A percentile compares a stretch with the other conserved stretches of the same genome.
These are phyloP conservation scores for Tolypocladium amazonense DNA, from an alignment of 2,329 filamentous ascomycete species.

Conservation along the genomic window DNA sequence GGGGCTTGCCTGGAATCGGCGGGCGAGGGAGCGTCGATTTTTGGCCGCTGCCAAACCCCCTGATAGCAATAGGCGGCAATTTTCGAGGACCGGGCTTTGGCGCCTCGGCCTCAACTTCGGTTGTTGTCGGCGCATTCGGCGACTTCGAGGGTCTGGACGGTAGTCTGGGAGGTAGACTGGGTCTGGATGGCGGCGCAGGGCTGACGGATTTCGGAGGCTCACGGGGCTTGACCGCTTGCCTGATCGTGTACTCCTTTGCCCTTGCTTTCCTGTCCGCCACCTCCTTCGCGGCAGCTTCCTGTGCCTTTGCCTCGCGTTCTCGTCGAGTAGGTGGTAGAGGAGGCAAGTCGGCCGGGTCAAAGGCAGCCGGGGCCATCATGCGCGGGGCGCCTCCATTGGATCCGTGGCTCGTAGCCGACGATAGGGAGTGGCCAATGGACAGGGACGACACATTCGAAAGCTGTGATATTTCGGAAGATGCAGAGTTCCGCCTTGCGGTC, in stretches of 20 bases:
- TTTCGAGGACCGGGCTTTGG: slow-evolving; percentile 3
- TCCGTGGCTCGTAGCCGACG: slow-evolving; percentile 36
- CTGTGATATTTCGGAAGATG: slow-evolving; percentile 46
- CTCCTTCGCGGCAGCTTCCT: slow-evolving; percentile 12
- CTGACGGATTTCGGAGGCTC: slow-evolving; percentile 14
- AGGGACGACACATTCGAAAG: slow-evolving; percentile 42
- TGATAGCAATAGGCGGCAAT: slow-evolving; percentile 6
- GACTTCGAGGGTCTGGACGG: slow-evolving; percentile 36
- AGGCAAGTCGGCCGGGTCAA: slow-evolving; percentile 46
- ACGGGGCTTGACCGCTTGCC: slow-evolving; percentile 2
- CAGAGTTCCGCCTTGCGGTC: slow-evolving; percentile 39
- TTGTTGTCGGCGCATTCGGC: slow-evolving; percentile 2
- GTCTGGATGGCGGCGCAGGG: slow-evolving; percentile 18
- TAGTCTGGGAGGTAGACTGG: slow-evolving; percentile 37
- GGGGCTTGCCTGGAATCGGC: slow-evolving; percentile 2
- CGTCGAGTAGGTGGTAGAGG: slow-evolving; percentile 44
- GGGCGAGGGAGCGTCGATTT: slow-evolving; percentile 1
- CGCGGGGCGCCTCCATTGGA: slow-evolving; percentile 31
- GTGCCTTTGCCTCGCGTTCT: slow-evolving; percentile 38
- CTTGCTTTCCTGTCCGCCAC: slow-evolving; percentile 1
- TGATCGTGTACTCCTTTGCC: slow-evolving; percentile 4
- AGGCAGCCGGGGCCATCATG: slow-evolving; percentile 41
- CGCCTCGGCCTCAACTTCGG: not conserved
- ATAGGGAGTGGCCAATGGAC: slow-evolving; percentile 33
- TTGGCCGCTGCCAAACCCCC: slow-evolving; percentile 11